phyloP scores from a whole-genome alignment of 148 eudicot genomes.

The Nepenthes mirabilis region DNA sequence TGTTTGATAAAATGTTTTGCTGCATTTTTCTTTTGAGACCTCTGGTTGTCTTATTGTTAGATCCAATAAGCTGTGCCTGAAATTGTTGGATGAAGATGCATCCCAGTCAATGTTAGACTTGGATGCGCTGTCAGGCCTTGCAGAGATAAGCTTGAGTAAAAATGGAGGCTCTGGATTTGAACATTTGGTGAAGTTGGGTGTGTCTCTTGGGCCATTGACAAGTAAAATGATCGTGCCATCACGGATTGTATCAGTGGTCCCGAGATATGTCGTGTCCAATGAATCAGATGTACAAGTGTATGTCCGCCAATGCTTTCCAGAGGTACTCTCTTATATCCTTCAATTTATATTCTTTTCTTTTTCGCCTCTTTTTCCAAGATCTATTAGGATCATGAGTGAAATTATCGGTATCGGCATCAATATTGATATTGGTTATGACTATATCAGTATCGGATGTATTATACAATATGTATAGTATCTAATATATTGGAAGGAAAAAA shows the following conservation, averaged over 20 bases:
- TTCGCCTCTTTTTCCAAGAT: background rate
- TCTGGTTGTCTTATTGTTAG: slow-evolving; percentile 24
- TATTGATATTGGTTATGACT: too few species aligned
- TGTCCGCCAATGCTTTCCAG: slow-evolving; percentile 63
- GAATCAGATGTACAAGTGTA: slow-evolving; percentile 52
- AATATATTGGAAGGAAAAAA: too few species aligned
- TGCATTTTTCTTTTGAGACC: background rate
- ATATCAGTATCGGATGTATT: too few species aligned
- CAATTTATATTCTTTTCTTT: background rate
- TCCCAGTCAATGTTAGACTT: slow-evolving; percentile 57
- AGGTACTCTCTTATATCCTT: slow-evolving; percentile 33
- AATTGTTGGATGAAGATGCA: slow-evolving; percentile 52
- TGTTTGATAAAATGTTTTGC: background rate
- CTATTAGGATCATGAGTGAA: background rate
- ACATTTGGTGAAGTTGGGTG: slow-evolving; percentile 54
- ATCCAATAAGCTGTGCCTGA: slow-evolving; percentile 49
- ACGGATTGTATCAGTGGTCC: slow-evolving; percentile 51
- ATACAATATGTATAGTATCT: too few species aligned
- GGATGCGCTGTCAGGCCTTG: slow-evolving; percentile 82
- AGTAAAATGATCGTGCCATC: slow-evolving; percentile 41
- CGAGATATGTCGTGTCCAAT: slow-evolving; percentile 66
- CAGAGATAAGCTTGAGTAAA: slow-evolving; percentile 61
- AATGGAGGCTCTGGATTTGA: slow-evolving; percentile 30
- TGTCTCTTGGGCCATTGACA: slow-evolving; percentile 55
- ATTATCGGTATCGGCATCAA: too few species aligned